Evolutionary conservation across 2,329 filamentous ascomycete species (phyloP), one percentile per base, ranked within the genome.

Genomic region (Pyricularia sp.): DNA sequence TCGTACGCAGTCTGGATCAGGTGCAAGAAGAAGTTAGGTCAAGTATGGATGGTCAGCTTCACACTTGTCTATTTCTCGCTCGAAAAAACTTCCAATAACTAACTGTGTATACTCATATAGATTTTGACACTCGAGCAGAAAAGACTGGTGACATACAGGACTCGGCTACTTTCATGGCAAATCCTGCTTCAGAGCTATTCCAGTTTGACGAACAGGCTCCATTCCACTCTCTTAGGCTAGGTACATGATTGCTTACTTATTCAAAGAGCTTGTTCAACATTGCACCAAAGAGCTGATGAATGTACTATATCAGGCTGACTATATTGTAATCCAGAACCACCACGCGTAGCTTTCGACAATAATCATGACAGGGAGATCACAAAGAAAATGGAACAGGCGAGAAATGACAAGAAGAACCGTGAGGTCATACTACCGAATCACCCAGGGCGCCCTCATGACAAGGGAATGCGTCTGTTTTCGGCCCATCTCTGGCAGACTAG

Each of bases 1-100:
- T 78, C 62, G 68, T 71, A 33, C 72, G 71, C 16, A 71, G 66
- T 57, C 61, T 78, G 30, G 70, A 73, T 63, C 64, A 68, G 30
- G 63, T 75, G 8, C 70, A 70, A 49, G 64, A 57, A 28, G 65
- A 49, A 5, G 13, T 31, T 13, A 24, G 26, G 30, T 10, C 33
- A 26, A 28, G 22, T n/a, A 28, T 10, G n/a, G 12, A 49, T n/a
- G 28, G 59, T 61, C 7, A 49, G 40, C 16, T 1, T 49, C 16
- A n/a, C 33, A 49, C 6, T n/a, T 49, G 40, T 49, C 33, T 8
- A 8, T 7, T n/a, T 7, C 8, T 6, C 4, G n/a, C 19, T n/a
- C 1, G n/a, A n/a, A n/a, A n/a, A 1, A n/a, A n/a, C 19, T n/a
- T 0, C 0, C 1, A 49, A 49, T n/a, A n/a, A 49, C 40, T 49